Base-by-base conservation (phyloP, 2,329 filamentous ascomycete genomes). In the Penicillium griseofulvum region DNA sequence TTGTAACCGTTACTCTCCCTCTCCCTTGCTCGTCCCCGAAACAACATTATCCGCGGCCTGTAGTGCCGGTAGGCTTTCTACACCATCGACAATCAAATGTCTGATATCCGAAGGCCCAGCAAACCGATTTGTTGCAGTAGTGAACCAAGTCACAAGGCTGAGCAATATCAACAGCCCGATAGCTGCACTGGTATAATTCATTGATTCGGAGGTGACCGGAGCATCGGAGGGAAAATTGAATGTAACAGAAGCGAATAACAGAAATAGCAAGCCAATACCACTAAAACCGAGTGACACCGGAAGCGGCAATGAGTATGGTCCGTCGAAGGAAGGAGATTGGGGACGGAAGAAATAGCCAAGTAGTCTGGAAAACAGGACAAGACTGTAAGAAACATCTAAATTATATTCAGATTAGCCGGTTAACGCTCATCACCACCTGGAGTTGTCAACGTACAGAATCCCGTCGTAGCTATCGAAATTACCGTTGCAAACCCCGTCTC, bases 121-220 rank as follows among this genome's bases (percentile, higher is more conserved):
- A 28, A 58, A 58, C 4, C 31, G 36, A 4, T 48, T 41, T 19
- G 33, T 39, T 24, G 54, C 56, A n/a, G 31, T 54, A 4, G 54
- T 53, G 31, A 56, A 51, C 50, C 56, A 58, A 6, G 54, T 58
- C 5, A 54, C 9, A 19, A 58, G 12, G 24, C 49, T 54, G 8
- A 56, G 36, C n/a, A 58, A 14, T 8, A 19, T 33, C 14, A 58
- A 26, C 7, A 58, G 19, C 2, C 49, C 56, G 26, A 58, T 51
- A 9, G 56, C 54, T 10, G 49, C 56, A 44, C 45, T 33, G 19
- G 54, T 56, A 36, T 58, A 54, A 28, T 58, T 58, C 56, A 58
- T 58, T 3, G 53, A 50, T 3, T 41, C 17, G 8, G 54, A 37
- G 17, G 41, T 51, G 19, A 56, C 37, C 7, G 54, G 56, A 2